Conservation (phyloP, 2,329 filamentous ascomycete genomes). For the Fusarium oxysporum region DNA sequence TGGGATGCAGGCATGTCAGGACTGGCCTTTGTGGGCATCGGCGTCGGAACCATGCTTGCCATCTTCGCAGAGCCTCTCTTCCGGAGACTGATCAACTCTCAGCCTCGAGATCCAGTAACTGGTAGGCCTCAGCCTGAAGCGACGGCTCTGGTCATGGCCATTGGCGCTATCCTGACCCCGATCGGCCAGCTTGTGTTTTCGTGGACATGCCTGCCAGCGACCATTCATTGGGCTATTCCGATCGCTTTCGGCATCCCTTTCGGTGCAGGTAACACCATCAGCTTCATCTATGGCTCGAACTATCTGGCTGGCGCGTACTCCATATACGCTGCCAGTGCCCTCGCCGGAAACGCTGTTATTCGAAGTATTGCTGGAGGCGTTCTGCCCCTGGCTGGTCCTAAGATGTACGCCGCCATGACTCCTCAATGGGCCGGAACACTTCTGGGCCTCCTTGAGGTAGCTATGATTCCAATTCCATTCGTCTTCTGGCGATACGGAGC, state of each 20-base stretch:
- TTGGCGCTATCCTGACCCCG: slow-evolving; percentile 79
- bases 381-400: slow-evolving; percentile 78
- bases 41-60: slow-evolving; percentile 70
- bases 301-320: slow-evolving; percentile 84
- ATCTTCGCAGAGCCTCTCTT: slow-evolving; percentile 77
- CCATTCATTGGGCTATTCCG: slow-evolving; percentile 85
- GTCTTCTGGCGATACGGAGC: slow-evolving; percentile 77
- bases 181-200: slow-evolving; percentile 87
- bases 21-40: slow-evolving; percentile 80
- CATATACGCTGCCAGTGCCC: slow-evolving; percentile 83
- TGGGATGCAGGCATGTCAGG: slow-evolving; percentile 81
- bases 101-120: slow-evolving; percentile 79
- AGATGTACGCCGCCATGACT: slow-evolving; percentile 76
- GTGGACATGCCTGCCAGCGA: slow-evolving; percentile 83
- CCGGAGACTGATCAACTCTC: slow-evolving; percentile 80
- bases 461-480: slow-evolving; percentile 82
- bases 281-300: slow-evolving; percentile 86
- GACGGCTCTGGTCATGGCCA: slow-evolving; percentile 81
- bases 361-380: slow-evolving; percentile 80
- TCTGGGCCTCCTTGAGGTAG: slow-evolving; percentile 77
- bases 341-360: slow-evolving; percentile 83
- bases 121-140: slow-evolving; percentile 81
- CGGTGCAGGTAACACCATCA: slow-evolving; percentile 78
- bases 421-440: slow-evolving; percentile 85
- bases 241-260: slow-evolving; percentile 84